Evolutionary conservation across 192 early-diverging fungal genomes (phyloP), one percentile per base, ranked within the genome.

Genomic region (Coemansia sp.): DNA sequence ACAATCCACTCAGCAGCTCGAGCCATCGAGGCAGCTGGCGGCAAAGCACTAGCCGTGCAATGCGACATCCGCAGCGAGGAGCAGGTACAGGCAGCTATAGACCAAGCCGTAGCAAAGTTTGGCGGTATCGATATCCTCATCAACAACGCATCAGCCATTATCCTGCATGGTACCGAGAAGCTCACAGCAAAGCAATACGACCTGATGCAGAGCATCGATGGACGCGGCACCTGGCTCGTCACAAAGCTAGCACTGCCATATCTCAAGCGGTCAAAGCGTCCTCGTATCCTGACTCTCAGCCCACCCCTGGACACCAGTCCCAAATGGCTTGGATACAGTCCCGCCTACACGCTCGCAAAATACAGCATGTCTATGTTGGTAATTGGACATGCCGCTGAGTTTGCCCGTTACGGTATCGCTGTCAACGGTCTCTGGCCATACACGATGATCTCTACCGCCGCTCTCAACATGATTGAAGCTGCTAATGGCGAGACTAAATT

Each of bases 21-120:
- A 41, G 87, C 82, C 33, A 84, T 93, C 35, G 82, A 85, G 49
- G 64, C 70, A 25, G 82, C 81, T 1, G 89, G 91, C 35, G 88
- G 88, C 53, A 78, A 80, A 38, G 89, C 86, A 6, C 76, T 93
- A 27, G 80, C 88, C 0, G 66, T 93, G 26, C 65, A 86, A 39
- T 93, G 91, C 72, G 89, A 93, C 52, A 90, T 93, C 63, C 84
- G 89, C 45, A 81, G 83, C 50, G 89, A 91, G 61, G 81, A 79
- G 25, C 83, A 87, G 50, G 84, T 93, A 39, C 42, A 79, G 51
- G 52, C 45, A 8, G 91, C 87, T 4, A 81, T 93, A 25, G 63
- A 81, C 7, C 52, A 83, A 59, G 82, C 85, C 1, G 86, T 83
- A 1, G 58, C 64, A 28, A 60, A 64, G 33, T 93, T 93, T 73